Conservation (phyloP, 495 filamentous ascomycete species). For the Alectoria sarmentosa region DNA sequence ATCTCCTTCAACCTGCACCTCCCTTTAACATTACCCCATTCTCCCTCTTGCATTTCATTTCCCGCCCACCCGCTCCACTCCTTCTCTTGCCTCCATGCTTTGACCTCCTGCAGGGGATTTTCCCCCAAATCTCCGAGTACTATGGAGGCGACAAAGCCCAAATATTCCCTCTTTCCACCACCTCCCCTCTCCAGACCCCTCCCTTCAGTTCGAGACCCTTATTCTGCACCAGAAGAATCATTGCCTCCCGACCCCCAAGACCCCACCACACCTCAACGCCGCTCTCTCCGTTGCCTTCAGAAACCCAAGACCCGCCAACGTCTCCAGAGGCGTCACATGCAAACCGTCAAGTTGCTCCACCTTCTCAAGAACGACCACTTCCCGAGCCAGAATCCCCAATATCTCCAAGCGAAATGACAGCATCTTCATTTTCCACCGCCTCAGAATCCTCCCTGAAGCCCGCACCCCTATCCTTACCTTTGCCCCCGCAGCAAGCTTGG, state of each 20-base stretch:
- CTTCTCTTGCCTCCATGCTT: conserved; percentile 12
- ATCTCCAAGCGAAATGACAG: conserved; percentile 2
- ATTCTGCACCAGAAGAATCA: not conserved
- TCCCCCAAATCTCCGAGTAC: conserved; percentile 5
- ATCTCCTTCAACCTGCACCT: not conserved
- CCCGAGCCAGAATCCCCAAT: not conserved
- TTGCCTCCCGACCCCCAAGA: not conserved
- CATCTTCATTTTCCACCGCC: conserved; percentile 18
- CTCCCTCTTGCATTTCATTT: conserved; percentile 5
- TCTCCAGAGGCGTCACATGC: not conserved
- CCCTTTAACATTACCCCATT: not conserved
- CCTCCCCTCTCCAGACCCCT: conserved; percentile 6
- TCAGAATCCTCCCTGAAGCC: conserved; percentile 20
- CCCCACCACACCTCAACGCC: not conserved
- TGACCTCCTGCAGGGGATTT: conserved; percentile 8
- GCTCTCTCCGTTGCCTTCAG: not conserved
- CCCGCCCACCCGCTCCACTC: conserved; percentile 16
- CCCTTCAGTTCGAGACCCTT: not conserved
- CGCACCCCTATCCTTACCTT: conserved; percentile 7
- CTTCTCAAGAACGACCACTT: not conserved
- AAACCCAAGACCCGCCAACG: not conserved
- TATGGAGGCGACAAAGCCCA: conserved; percentile 14
- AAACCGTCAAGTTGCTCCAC: not conserved
- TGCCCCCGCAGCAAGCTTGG: conserved; percentile 4
- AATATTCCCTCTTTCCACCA: conserved; percentile 14